Evolutionary conservation across 2,329 filamentous ascomycete genomes (phyloP).

Genomic region (Nectriaceae sp.): DNA sequence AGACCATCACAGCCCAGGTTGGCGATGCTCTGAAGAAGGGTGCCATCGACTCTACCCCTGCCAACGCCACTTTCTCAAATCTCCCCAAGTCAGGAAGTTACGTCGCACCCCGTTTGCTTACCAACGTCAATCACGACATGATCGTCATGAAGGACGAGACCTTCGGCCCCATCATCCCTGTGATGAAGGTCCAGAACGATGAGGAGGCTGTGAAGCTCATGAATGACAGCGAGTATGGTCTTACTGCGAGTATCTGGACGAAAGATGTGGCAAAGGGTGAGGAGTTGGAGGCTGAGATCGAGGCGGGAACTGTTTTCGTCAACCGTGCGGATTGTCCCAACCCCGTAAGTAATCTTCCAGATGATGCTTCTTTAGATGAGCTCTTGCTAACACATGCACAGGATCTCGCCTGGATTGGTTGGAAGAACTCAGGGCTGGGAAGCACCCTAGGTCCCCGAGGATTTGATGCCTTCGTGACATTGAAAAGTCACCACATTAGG

Average conservation of each 20-base stretch:
- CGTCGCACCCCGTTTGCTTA: conserved; percentile 82
- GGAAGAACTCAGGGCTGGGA: conserved; percentile 1
- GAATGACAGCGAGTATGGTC: conserved; percentile 1
- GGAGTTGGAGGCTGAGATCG: not conserved
- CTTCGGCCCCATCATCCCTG: conserved; percentile 88
- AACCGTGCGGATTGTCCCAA: not conserved
- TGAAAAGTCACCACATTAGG: conserved; percentile 96
- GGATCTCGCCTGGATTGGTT: conserved; percentile 1
- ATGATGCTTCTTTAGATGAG: not conserved
- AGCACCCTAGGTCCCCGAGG: conserved; percentile 64
- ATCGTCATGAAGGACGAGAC: conserved; percentile 90
- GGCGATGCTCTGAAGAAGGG: conserved; percentile 81
- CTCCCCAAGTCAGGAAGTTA: conserved; percentile 82
- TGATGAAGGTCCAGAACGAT: conserved; percentile 83
- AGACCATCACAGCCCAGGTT: conserved; percentile 76
- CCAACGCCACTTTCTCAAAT: conserved; percentile 74
- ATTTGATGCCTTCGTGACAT: conserved; percentile 93
- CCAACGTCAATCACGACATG: conserved; percentile 80
- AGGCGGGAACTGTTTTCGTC: conserved; percentile 1
- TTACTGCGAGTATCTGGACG: not conserved
- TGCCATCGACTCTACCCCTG: conserved; percentile 80
- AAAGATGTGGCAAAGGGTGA: not conserved
- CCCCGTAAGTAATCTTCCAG: not conserved
- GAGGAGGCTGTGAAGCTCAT: conserved; percentile 68
- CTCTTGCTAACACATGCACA: not conserved